Base-by-base conservation (phyloP, 805 yeast genomes). In the Pichia insulana region DNA sequence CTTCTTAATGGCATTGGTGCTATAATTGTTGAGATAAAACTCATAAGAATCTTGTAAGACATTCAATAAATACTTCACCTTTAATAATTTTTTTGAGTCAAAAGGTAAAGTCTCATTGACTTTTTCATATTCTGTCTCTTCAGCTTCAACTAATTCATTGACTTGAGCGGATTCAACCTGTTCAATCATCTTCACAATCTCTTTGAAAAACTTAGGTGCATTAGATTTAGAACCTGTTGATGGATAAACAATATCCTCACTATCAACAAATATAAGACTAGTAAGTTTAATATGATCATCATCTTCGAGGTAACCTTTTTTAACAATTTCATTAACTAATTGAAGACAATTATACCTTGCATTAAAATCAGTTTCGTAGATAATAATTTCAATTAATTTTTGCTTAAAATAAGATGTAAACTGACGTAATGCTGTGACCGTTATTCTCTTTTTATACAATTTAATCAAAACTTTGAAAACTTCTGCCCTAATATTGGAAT, bases 351-450 rank as follows among this genome's bases (percentile, higher is more conserved):
- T 58, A 5, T 67, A 53, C 51, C 79, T 73, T 1, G 82, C 84
- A 32, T 67, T 67, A 12, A 62, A 48, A 49, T 80, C 88, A 4
- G 70, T 59, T 51, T 80, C 87, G 42, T 64, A 62, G 18, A 68
- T 52, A 1, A 78, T 76, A 53, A 86, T 83, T 40, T 79, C 81
- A 18, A 84, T 63, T 27, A 87, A 59, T 52, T 86, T 78, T 5
- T 62, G 60, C 49, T 79, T 77, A 60, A 82, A 83, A 47, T 87
- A 70, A 45, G 82, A 86, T 2, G 90, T 78, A 58, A 88, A 88
- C 52, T 80, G 89, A 43, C 86, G 70, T 32, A 88, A 69, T 0
- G 88, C 86, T 0, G 80, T 64, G n/a, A 73, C 70, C 41, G 74
- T 63, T 19, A 61, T 57, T 19, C 64, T 62, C 22, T 62, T 65